Evolutionary conservation across 2,329 filamentous ascomycete species (phyloP), one percentile per base, ranked within the genome.

Genomic region (Penicillium paneum): DNA sequence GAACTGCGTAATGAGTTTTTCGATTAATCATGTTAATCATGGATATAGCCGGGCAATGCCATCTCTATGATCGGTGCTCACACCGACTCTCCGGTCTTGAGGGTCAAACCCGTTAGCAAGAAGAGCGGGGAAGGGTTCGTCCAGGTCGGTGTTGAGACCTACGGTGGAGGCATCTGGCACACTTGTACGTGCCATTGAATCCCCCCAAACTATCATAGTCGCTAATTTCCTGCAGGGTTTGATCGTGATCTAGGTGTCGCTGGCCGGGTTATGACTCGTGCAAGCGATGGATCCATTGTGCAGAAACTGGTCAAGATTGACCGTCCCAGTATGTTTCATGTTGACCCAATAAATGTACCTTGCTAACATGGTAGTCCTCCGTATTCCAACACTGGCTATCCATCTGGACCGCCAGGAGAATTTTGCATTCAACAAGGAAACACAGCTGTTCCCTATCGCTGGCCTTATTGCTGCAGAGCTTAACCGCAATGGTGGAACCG

Each of bases 361-460:
- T 58, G 21, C 60, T 50, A 41, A 45, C 21, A 1, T 40, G 39
- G 8, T 44, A 79, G 77, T 99, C 64, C 82, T 97, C 62, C 85
- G 94, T 48, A 93, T 99, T 57, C 94, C 94, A 1, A 96, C 91
- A 3, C 80, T 99, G 60, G 94, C 94, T 32, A 95, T 97, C 62
- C 94, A 99, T 75, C 84, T 99, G 54, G 88, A 97, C 68, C 88
- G 93, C 52, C 86, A 90, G 65, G 82, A 89, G 66, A 90, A 82
- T 59, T 99, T 99, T 68, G 81, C 90, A 52, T 96, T 95, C 69
- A 99, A 97, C 81, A 97, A 97, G 79, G 94, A 99, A 79, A 91
- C 88, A 24, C 93, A 99, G 73, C 78, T 99, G 24, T 95, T 96
- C 68, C 94, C 94, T 5, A 97, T 99, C 67, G 86, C 89, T 21